Evolutionary conservation across 805 yeast species (phyloP).

Genomic region (Wickerhamiella kazuoi): DNA sequence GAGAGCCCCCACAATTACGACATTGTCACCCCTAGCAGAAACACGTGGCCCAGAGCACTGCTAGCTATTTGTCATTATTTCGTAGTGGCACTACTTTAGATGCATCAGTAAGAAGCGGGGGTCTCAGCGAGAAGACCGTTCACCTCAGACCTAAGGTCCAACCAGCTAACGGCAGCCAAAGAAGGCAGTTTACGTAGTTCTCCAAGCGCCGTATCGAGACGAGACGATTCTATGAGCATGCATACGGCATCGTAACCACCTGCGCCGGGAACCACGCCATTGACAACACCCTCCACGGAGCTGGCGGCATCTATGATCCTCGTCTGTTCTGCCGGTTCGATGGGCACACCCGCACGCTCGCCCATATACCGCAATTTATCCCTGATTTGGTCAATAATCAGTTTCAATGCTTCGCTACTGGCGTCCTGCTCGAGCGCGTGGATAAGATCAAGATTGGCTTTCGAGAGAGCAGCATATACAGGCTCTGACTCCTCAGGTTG

Average conservation of each 20-base stretch:
- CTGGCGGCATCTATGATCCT: conserved; percentile 41
- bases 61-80: no score
- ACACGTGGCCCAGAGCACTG: no score
- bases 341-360: conserved; percentile 52
- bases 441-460: conserved; percentile 42
- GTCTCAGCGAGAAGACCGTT: not conserved
- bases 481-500: conserved; percentile 32
- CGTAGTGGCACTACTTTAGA: no score
- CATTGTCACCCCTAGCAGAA: no score
- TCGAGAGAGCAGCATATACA: conserved; percentile 39
- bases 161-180: not conserved
- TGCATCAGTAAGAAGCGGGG: no score
- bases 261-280: conserved; percentile 98
- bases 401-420: not conserved
- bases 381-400: conserved; percentile 28
- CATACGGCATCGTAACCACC: conserved; percentile 94
- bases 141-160: not conserved
- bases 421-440: conserved; percentile 19
- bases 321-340: conserved; percentile 74
- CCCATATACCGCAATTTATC: conserved; percentile 43
- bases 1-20: no score
- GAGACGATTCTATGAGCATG: conserved; percentile 37
- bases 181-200: conserved; percentile 11
- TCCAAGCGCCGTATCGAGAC: conserved; percentile 22
- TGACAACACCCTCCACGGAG: conserved; percentile 52